phyloP scores from a whole-genome alignment of 1,284 basidiomycete genomes.

The Termitomyces sp. region DNA sequence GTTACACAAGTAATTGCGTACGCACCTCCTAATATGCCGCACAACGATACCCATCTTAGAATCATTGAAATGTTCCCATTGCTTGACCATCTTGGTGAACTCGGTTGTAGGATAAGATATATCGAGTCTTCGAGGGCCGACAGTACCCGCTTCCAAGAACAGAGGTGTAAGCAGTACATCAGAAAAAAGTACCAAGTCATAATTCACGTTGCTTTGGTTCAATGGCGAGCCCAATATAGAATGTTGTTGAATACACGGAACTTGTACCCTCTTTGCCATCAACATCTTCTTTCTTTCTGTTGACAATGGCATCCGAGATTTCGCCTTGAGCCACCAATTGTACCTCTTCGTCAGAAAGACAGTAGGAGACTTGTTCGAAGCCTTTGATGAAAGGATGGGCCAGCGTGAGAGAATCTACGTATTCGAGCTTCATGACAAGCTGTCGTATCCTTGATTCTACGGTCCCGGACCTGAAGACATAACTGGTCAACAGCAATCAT shows the following conservation, averaged over 20 bases:
- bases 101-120: conserved; percentile 96
- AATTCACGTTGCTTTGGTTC: conserved; percentile 85
- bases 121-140: conserved; percentile 79
- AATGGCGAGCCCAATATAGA: conserved; percentile 94
- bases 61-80: conserved; percentile 96
- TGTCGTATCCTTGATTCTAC: conserved; percentile 97
- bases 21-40: conserved; percentile 89
- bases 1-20: conserved; percentile 17
- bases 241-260: conserved; percentile 87
- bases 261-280: conserved; percentile 74
- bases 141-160: conserved; percentile 49
- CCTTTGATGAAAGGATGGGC: conserved; percentile 97
- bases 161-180: conserved; percentile 13
- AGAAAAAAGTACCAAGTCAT: conserved; percentile 12
- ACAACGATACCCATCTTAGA: conserved; percentile 92
- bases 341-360: conserved; percentile 83
- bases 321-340: conserved; percentile 88
- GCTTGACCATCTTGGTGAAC: conserved; percentile 92
- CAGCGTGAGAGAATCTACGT: conserved; percentile 84
- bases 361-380: conserved; percentile 85
- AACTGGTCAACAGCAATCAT: conserved; percentile 8
- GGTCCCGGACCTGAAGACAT: conserved; percentile 70
- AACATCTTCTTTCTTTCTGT: conserved; percentile 77
- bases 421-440: conserved; percentile 96
- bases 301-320: conserved; percentile 65